Evolutionary conservation across 352 stramenopile species (phyloP).

Genomic region (Pythium phragmiticola): DNA sequence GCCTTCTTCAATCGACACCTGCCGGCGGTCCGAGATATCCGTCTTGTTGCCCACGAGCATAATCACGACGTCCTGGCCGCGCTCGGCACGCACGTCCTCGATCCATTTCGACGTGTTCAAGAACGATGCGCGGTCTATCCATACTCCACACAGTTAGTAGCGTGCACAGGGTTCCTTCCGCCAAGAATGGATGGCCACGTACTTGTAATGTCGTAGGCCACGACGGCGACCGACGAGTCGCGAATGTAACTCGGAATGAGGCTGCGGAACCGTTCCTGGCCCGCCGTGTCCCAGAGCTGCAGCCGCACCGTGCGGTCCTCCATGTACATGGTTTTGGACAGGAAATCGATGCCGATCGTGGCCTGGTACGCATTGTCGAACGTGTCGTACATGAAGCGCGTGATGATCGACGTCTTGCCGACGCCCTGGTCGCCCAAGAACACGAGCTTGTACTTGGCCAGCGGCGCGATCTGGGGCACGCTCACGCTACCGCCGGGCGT

Average conservation of each 20-base stretch:
- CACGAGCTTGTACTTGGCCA: conserved; percentile 95
- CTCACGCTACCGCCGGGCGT: conserved; percentile 26
- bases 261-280: conserved; percentile 81
- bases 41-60: conserved; percentile 99
- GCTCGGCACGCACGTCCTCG: conserved; percentile 97
- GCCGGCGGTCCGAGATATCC: conserved; percentile 96
- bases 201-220: conserved; percentile 99
- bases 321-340: conserved; percentile 99
- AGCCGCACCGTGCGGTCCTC: conserved; percentile 98
- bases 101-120: conserved; percentile 99
- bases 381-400: conserved; percentile 98
- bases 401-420: conserved; percentile 99
- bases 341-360: conserved; percentile 99
- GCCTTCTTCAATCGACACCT: conserved; percentile 97
- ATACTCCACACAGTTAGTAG: background rate
- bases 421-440: conserved; percentile 97
- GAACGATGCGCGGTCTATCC: conserved; percentile 93
- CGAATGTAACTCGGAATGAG: conserved; percentile 97
- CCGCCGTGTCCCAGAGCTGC: conserved; percentile 99
- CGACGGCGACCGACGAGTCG: conserved; percentile 99
- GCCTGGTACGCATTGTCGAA: conserved; percentile 98
- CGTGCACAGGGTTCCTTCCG: too few species aligned
- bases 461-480: conserved; percentile 84
- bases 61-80: conserved; percentile 99
- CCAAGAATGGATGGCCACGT: conserved; percentile 16